Evolutionary conservation across 805 yeast species (phyloP), one percentile per base, ranked within the genome.

Genomic region (Lipomyces kockii): DNA sequence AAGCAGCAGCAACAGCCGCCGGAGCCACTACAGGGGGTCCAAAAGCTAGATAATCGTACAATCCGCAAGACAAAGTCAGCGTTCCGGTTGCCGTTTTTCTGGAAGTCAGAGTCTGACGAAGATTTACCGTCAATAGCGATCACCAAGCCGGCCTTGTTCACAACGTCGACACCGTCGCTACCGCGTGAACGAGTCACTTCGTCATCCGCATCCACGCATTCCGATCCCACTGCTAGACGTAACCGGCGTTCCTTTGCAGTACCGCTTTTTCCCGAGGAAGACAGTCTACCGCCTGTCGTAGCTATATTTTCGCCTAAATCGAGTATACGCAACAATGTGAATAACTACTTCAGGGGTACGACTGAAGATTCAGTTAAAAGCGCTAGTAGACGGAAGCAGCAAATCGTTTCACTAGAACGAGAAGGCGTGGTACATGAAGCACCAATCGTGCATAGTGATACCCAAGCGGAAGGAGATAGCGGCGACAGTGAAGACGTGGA

Each of bases 101-200:
- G 71, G 76, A 20, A 64, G 68, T n/a, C 66, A 63, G 62, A 74
- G 64, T 57, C 64, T 66, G 66, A 60, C 61, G 20, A 69, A 25
- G 37, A 54, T 54, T 17, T 29, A 17, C n/a, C 57, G 11, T 54
- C 57, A n/a, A 3, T 6, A 14, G 49, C 53, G 39, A n/a, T 29
- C 39, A 17, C 39, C 39, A n/a, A 29, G 39, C 29, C 58, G 52
- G 27, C n/a, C 27, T 7, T 20, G 22, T 4, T 43, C 22, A 43
- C 49, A 43, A n/a, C 49, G 11, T 43, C 35, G 63, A 25, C 56
- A 17, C 55, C 22, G 64, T 56, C 22, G 43, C 27, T 52, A 52
- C 49, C 20, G 39, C 43, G 4, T 6, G 56, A 22, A 12, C 54
- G 49, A 17, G 61, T 32, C n/a, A 12, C 37, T 3, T 17, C 35